Evolutionary conservation across 495 filamentous ascomycete genomes (phyloP).

Genomic region (Hypoxylon fuscum): DNA sequence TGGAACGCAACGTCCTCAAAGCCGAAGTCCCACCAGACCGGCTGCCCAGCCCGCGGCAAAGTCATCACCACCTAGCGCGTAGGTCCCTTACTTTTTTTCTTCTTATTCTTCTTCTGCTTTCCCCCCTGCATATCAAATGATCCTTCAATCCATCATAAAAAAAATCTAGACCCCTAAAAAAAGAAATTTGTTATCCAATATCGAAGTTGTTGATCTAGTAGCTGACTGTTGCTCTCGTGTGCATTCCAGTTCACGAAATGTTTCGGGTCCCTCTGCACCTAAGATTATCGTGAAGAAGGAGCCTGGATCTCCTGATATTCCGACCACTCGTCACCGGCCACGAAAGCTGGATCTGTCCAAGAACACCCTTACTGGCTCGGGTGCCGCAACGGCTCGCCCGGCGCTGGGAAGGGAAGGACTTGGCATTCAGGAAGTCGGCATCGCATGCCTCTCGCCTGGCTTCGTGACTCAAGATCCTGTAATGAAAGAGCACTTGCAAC

Average conservation of each 20-base stretch:
- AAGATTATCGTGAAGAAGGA: constrained; percentile 98
- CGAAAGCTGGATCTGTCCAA: constrained; percentile 89
- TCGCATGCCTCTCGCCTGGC: constrained; percentile 93
- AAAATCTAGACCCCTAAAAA: constrained; percentile 34
- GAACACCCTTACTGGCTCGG: constrained; percentile 65
- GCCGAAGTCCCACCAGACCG: constrained; percentile 58
- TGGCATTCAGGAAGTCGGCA: constrained; percentile 88
- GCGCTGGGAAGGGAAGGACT: constrained; percentile 79
- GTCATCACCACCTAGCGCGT: constrained; percentile 62
- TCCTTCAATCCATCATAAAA: constrained; percentile 41
- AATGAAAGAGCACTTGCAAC: constrained; percentile 93
- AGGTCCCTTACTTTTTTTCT: constrained; percentile 48
- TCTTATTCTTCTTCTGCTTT: too few relatives aligned
- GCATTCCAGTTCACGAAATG: constrained; percentile 59
- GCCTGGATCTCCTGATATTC: constrained; percentile 82
- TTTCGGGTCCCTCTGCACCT: constrained; percentile 61
- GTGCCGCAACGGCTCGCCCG: constrained; percentile 72
- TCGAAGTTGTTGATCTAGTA: constrained; percentile 26
- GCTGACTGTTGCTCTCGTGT: constrained; percentile 21
- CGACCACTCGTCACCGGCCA: constrained; percentile 80
- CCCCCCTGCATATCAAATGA: too few relatives aligned
- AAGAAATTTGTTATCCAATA: constrained; percentile 12
- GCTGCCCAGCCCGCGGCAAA: constrained; percentile 52
- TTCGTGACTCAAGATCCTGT: constrained; percentile 96
- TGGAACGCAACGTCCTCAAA: constrained; percentile 55